phyloP scores from a whole-genome alignment of 2,329 filamentous ascomycete species.

The Pseudogymnoascus sp. region DNA sequence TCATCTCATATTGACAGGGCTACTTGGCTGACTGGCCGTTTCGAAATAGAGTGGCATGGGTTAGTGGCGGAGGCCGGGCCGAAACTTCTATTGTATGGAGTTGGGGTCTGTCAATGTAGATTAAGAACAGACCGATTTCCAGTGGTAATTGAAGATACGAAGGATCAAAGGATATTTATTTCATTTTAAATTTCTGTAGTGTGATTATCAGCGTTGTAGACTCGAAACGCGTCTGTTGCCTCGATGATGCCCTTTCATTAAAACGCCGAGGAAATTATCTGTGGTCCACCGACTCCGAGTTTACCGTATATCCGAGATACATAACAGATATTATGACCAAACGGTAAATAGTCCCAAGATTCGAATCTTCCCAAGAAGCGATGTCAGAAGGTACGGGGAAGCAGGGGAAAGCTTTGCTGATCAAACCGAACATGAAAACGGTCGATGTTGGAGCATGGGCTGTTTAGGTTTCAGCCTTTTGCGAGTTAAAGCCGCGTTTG shows the following conservation, averaged over 20 bases:
- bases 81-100: background rate
- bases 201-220: background rate
- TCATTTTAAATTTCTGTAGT: background rate
- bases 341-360: background rate
- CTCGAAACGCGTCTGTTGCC: background rate
- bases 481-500: background rate
- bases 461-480: background rate
- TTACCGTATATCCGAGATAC: background rate
- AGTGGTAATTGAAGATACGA: background rate
- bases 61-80: slow-evolving; percentile 4
- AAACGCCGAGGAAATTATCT: background rate
- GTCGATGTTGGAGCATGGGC: background rate
- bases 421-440: background rate
- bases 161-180: background rate
- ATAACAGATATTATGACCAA: background rate
- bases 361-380: background rate
- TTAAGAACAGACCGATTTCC: background rate
- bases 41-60: slow-evolving; percentile 2
- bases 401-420: background rate
- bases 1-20: slow-evolving; percentile 3
- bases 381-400: background rate
- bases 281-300: background rate
- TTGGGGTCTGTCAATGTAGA: background rate
- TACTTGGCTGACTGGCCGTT: background rate
- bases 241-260: background rate